Conservation (phyloP, 1,284 basidiomycete genomes). For the Coriolopsis trogii region DNA sequence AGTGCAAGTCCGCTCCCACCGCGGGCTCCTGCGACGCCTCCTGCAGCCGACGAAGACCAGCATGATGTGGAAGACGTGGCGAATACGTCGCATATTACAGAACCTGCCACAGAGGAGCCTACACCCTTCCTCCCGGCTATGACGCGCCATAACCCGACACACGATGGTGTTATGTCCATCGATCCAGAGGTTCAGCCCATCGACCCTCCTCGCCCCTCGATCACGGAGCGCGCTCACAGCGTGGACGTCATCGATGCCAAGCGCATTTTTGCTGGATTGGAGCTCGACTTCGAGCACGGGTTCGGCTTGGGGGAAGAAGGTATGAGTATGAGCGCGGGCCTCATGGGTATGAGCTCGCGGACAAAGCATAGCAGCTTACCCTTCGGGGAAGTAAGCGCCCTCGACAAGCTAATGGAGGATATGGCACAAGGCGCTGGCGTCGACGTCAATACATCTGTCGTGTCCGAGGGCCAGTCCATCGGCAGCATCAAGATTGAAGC, state of each 20-base stretch:
- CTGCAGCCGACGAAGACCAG: background rate
- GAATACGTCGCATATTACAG: conserved; percentile 8
- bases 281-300: conserved; percentile 29
- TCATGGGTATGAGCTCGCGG: conserved; percentile 20
- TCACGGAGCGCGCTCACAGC: conserved; percentile 31
- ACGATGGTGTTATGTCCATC: conserved; percentile 39
- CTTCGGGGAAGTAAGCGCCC: conserved; percentile 75
- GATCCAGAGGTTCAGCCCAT: conserved; percentile 36
- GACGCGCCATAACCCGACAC: conserved; percentile 33
- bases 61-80: background rate
- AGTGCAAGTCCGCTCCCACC: no score
- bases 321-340: conserved; percentile 19
- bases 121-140: conserved; percentile 16
- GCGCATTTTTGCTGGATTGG: conserved; percentile 28
- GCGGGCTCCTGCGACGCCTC: conserved; percentile 1
- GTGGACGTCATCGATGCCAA: conserved; percentile 21
- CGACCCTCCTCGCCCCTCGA: conserved; percentile 37
- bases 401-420: conserved; percentile 78
- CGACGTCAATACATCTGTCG: conserved; percentile 5
- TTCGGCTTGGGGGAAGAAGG: conserved; percentile 23
- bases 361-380: conserved; percentile 35
- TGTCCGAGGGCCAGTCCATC: conserved; percentile 23
- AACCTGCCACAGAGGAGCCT: conserved; percentile 1
- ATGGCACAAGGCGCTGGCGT: conserved; percentile 49
- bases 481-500: conserved; percentile 33